Conservation (phyloP, 305 asterid species). For the Vinca major region DNA sequence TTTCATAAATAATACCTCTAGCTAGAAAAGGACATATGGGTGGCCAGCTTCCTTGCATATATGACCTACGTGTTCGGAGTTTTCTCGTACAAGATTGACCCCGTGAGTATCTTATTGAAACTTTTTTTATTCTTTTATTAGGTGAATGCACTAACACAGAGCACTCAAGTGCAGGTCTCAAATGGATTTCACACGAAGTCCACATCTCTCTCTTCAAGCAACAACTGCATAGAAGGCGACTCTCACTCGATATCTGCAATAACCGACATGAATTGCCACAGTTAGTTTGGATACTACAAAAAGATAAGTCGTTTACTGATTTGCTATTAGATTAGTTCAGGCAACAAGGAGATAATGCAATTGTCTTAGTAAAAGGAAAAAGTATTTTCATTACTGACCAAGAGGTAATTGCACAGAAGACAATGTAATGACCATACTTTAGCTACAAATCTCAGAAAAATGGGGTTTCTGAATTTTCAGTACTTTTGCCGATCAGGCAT, state of each 20-base stretch:
- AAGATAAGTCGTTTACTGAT: not conserved
- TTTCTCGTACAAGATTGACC: conserved; percentile 34
- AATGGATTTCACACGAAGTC: conserved; percentile 52
- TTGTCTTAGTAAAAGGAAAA: not conserved
- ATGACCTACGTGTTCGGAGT: conserved; percentile 31
- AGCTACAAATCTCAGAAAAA: no score
- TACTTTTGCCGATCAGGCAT: not conserved
- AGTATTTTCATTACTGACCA: not conserved
- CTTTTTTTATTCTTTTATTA: conserved; percentile 35
- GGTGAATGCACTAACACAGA: conserved; percentile 36
- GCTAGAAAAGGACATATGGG: conserved; percentile 26
- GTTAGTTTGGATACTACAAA: not conserved
- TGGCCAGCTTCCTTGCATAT: conserved; percentile 29
- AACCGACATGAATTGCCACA: conserved; percentile 3
- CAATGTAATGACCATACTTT: no score
- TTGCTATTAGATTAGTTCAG: not conserved
- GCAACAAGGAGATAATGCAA: not conserved
- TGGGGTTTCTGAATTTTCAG: not conserved
- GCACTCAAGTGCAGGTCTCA: conserved; percentile 42
- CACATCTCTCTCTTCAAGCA: conserved; percentile 53
- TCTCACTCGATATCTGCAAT: conserved; percentile 35
- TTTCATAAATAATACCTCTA: conserved; percentile 49
- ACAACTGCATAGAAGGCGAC: conserved; percentile 29
- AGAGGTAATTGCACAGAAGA: not conserved
- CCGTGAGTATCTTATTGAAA: conserved; percentile 20